Base-by-base conservation (phyloP, 169 alveolate genomes). In the Babesia microti region DNA sequence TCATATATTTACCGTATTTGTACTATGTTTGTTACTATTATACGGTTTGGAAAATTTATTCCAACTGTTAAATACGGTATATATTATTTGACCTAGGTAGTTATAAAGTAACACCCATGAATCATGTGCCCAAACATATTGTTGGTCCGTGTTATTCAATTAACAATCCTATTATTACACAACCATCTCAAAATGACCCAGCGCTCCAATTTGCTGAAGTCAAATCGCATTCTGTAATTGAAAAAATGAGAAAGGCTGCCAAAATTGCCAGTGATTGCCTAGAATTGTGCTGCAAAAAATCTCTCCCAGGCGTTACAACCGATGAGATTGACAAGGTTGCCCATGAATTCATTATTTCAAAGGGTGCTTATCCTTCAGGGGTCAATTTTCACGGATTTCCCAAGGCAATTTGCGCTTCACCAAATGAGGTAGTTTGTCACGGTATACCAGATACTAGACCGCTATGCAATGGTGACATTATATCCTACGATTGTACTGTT, bases 321-420 rank as follows among this genome's bases (percentile, higher is more conserved):
- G 92, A 90, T 45, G 89, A 84, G 15, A 65, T 87, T 15, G 97
- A 90, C 55, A 59, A 78, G 40, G 42, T 81, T 12, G 92, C 84
- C 21, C 93, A 86, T 50, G 79, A 90, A 34, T 78, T 55, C 56
- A 80, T 83, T 32, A 76, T 91, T 43, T 37, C 65, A 21, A 46
- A 73, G 18, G 90, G 83, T 44, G 93, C 94, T 2, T 91, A 87
- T 71, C 97, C 97, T n/a, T 83, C 92, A 19, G 93, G 95, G 6
- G 78, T 91, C 29, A 89, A 83, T 48, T 91, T 83, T 57, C 84
- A 76, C 75, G 89, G 89, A 21, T 91, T 88, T 58, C 97, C 97
- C 1, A 87, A 86, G 63, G 84, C 91, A 35, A 83, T 88, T 0
- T 91, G 97, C 53, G 83, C 92, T 0, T 81, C 91, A 6, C 94